Base-by-base conservation (phyloP, 441 rosid genomes). In the Melastoma candidum region DNA sequence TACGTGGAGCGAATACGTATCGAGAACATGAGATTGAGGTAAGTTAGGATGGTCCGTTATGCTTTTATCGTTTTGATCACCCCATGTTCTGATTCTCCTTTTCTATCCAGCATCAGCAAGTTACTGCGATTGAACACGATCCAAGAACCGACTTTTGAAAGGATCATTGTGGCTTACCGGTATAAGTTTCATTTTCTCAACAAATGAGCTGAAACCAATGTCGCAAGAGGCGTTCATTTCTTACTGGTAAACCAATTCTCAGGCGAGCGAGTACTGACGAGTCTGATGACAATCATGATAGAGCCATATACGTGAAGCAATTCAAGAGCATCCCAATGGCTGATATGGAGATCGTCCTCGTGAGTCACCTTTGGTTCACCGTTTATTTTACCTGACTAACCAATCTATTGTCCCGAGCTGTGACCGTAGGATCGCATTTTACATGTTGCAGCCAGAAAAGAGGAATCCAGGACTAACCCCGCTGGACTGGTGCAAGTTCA, bases 111-210 rank as follows among this genome's bases (percentile, higher is more conserved):
- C 59, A 50, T 84, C 47, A 61, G 63, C 7, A 80, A 86, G 73
- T 67, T 84, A 67, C 65, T 75, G 49, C 68, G 72, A 53, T 70
- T 75, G 84, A 70, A 74, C 57, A 87, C 88, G 17, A 80, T 85
- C 68, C 95, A 87, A 70, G 96, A 90, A 65, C 95, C 90, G 39
- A 85, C 88, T 29, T 90, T 90, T 59, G 84, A 81, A 49, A 77
- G 95, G 64, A 83, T 87, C 53, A 87, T 85, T 51, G 93, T 87
- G 49, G 82, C 84, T 48, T 83, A 90, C 84, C 86, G 95, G 95
- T 85, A 69, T 26, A 22, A 17, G 17, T 53, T 14, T 44, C 2
- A 3, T 32, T 22, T 6, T 52, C 11, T 5, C 43, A n/a, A 24
- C 46, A 22, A 12, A 24, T 25, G 24, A 32, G 45, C 11, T 13